phyloP scores from a whole-genome alignment of 345 rosid genomes.

The Camelina laxa region DNA sequence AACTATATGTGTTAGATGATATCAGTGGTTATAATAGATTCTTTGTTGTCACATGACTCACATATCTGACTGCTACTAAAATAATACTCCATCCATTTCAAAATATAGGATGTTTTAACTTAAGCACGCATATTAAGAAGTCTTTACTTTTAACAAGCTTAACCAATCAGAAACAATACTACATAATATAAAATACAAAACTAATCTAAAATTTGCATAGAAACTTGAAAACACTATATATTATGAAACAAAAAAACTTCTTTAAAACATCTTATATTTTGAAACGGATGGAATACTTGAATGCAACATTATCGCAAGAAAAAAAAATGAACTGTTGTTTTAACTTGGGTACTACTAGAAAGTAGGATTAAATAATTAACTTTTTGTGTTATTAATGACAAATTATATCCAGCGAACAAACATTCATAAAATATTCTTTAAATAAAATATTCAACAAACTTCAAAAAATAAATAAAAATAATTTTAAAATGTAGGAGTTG shows the following conservation, averaged over 20 bases:
- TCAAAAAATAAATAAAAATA: not conserved
- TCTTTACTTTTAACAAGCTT: too few species aligned
- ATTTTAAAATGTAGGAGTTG: not conserved
- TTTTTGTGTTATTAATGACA: constrained; percentile 38
- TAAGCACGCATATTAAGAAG: too few species aligned
- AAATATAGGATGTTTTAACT: too few species aligned
- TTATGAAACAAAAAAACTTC: too few species aligned
- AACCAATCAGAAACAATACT: too few species aligned
- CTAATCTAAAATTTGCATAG: too few species aligned
- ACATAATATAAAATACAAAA: too few species aligned
- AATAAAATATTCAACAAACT: constrained; percentile 38
- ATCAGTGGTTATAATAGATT: not conserved
- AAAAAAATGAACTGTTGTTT: constrained; percentile 20
- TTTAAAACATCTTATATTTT: too few species aligned
- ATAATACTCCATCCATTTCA: too few species aligned
- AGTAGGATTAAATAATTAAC: constrained; percentile 2
- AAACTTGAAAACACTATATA: too few species aligned
- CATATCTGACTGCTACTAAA: not conserved
- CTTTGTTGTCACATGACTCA: not conserved
- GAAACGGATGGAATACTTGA: too few species aligned
- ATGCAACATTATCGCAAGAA: not conserved
- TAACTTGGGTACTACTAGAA: constrained; percentile 15
- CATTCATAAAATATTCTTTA: constrained; percentile 43
- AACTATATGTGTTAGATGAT: not conserved
- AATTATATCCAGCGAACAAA: constrained; percentile 48